A percentile compares a stretch with the other conserved stretches of the same genome.
These are phyloP conservation scores for Heliosperma pusillum DNA, from an alignment of 148 eudicot genomes.

Conservation along the genomic window DNA sequence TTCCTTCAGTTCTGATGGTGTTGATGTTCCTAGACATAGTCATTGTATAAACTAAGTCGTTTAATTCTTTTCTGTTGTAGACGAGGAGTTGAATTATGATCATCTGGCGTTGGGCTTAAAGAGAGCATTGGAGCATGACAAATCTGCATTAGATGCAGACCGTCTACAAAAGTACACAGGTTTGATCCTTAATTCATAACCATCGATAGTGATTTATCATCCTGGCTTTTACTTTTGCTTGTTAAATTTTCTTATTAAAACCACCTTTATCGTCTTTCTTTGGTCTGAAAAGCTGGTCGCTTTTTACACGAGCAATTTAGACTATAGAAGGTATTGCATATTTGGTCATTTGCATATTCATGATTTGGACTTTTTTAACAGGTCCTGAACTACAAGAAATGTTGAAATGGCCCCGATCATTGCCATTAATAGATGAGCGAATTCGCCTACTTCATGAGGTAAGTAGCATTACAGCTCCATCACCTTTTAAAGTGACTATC, in stretches of 20 bases:
- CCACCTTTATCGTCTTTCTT: too few relatives aligned
- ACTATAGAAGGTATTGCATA: too few relatives aligned
- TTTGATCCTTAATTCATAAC: background rate
- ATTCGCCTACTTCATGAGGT: conserved; percentile 82
- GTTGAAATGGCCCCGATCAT: conserved; percentile 78
- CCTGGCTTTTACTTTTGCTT: background rate
- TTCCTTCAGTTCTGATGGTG: background rate
- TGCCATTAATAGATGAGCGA: conserved; percentile 82
- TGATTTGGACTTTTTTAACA: conserved; percentile 26
- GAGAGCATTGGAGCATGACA: conserved; percentile 64
- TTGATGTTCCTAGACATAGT: background rate
- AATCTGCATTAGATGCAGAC: conserved; percentile 79
- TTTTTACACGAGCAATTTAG: background rate
- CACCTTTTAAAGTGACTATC: background rate
- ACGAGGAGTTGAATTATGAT: conserved; percentile 72
- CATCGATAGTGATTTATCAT: too few relatives aligned
- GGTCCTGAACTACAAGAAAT: conserved; percentile 61
- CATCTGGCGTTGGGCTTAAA: conserved; percentile 72
- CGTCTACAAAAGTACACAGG: conserved; percentile 73
- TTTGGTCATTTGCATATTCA: background rate
- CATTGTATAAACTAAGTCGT: background rate
- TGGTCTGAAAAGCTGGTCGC: background rate
- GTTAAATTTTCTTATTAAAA: background rate
- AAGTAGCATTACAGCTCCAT: background rate
- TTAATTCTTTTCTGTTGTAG: conserved; percentile 24